These are phyloP conservation scores for Entomortierella chlamydospora DNA, from an alignment of 192 early-diverging fungal genomes.

Conservation along the genomic window DNA sequence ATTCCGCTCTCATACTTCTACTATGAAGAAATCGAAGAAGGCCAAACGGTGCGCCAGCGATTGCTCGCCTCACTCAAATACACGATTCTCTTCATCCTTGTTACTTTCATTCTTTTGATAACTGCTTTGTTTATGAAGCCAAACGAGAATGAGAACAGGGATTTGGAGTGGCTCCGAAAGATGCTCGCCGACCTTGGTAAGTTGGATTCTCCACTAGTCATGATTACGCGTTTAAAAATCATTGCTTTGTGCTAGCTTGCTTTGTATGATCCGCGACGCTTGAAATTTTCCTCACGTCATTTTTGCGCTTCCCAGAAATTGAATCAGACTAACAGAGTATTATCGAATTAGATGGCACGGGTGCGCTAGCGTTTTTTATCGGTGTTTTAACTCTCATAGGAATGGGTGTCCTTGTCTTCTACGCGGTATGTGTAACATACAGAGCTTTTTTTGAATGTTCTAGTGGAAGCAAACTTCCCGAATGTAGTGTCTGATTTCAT, in stretches of 20 bases:
- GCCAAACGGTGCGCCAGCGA: constrained; percentile 47
- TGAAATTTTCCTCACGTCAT: constrained; percentile 31
- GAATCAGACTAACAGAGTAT: background rate
- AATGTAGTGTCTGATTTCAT: background rate
- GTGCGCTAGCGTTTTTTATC: constrained; percentile 60
- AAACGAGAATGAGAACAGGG: constrained; percentile 37
- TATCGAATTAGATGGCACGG: constrained; percentile 26
- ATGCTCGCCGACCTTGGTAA: constrained; percentile 61
- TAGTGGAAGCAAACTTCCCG: too few species aligned
- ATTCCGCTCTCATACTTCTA: constrained; percentile 74
- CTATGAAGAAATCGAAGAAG: constrained; percentile 68
- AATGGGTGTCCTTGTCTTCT: constrained; percentile 64
- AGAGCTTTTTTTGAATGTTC: background rate
- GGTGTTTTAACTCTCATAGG: constrained; percentile 62
- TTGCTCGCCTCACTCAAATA: constrained; percentile 62
- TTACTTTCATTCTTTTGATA: constrained; percentile 58
- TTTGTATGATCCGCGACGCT: too few species aligned
- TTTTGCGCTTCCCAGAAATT: background rate
- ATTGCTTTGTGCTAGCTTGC: too few species aligned
- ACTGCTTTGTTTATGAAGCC: constrained; percentile 64
- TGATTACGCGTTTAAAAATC: too few species aligned
- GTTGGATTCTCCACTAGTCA: background rate
- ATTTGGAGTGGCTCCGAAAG: constrained; percentile 65
- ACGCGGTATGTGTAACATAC: constrained; percentile 57
- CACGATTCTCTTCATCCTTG: constrained; percentile 64